phyloP scores from a whole-genome alignment of 1,284 basidiomycete species.

The Leccinum huronense region DNA sequence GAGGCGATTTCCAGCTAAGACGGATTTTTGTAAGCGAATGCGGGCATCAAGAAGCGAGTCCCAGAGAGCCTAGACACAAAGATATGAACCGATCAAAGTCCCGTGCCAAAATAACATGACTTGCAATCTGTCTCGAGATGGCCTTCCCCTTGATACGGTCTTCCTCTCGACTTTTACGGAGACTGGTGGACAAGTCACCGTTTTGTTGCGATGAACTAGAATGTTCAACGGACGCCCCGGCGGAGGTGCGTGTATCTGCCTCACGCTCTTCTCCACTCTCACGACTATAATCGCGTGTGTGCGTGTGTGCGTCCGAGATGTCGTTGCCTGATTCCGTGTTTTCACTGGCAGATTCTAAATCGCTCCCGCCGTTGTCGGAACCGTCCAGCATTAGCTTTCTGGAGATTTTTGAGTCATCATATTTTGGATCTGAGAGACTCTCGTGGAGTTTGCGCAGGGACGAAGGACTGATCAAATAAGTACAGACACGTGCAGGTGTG shows the following conservation, averaged over 20 bases:
- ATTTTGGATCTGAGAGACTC: conserved; percentile 69
- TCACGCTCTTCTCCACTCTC: conserved; percentile 6
- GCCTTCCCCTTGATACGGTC: conserved; percentile 78
- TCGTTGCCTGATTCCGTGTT: conserved; percentile 14
- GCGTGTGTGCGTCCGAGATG: conserved; percentile 29
- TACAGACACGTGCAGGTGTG: conserved; percentile 14
- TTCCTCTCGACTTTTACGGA: conserved; percentile 60
- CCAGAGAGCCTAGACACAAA: conserved; percentile 64
- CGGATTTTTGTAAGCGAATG: conserved; percentile 85
- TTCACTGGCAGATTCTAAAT: conserved; percentile 30
- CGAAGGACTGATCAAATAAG: conserved; percentile 54
- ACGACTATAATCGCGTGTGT: conserved; percentile 18
- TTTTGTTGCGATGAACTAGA: conserved; percentile 31
- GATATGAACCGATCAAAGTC: conserved; percentile 13
- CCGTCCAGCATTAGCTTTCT: conserved; percentile 58
- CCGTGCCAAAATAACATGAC: conserved; percentile 30
- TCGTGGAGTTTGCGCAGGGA: conserved; percentile 62
- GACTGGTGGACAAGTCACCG: conserved; percentile 50
- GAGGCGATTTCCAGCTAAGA: conserved; percentile 61
- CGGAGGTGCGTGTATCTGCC: conserved; percentile 6
- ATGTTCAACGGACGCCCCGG: conserved; percentile 3
- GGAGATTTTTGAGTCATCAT: conserved; percentile 65
- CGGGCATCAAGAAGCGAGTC: conserved; percentile 83
- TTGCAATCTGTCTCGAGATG: conserved; percentile 78
- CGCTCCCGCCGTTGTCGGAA: conserved; percentile 38